Evolutionary conservation across 2,329 filamentous ascomycete genomes (phyloP).

Genomic region (Talaromyces rugulosus): DNA sequence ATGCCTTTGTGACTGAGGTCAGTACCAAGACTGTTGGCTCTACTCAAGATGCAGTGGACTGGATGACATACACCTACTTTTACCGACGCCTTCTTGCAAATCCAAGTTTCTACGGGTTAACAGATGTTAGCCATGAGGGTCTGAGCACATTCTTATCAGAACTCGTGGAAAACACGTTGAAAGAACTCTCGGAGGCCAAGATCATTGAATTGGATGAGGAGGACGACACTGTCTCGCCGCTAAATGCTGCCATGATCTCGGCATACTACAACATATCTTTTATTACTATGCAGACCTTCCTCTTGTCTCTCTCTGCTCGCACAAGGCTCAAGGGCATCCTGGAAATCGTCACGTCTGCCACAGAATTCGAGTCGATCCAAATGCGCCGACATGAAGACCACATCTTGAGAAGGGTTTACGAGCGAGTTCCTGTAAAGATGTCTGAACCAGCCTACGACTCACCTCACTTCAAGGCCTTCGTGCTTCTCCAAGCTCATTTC

Average conservation of each 20-base stretch:
- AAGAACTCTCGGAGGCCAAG: constrained; percentile 86
- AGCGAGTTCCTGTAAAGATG: constrained; percentile 94
- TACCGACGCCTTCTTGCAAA: constrained; percentile 93
- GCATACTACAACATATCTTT: constrained; percentile 99
- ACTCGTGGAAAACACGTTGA: constrained; percentile 85
- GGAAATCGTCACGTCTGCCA: constrained; percentile 94
- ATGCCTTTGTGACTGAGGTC: constrained; percentile 95
- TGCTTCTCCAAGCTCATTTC: constrained; percentile 96
- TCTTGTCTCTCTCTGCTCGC: constrained; percentile 79
- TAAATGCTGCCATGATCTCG: constrained; percentile 96
- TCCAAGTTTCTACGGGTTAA: constrained; percentile 90
- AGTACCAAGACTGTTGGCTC: constrained; percentile 94
- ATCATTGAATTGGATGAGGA: constrained; percentile 95
- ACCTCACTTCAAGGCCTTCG: constrained; percentile 97
- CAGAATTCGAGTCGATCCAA: constrained; percentile 93
- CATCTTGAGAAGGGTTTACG: constrained; percentile 86
- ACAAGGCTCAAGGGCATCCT: constrained; percentile 96
- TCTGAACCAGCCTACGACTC: constrained; percentile 78
- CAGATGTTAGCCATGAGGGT: constrained; percentile 83
- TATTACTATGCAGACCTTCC: constrained; percentile 97
- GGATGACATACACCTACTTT: constrained; percentile 98
- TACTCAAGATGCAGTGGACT: constrained; percentile 95
- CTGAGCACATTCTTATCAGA: constrained; percentile 94
- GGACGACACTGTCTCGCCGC: constrained; percentile 79
- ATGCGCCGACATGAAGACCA: constrained; percentile 88